These are phyloP conservation scores for Polygonum aviculare DNA, from an alignment of 148 eudicot species.

Conservation along the genomic window DNA sequence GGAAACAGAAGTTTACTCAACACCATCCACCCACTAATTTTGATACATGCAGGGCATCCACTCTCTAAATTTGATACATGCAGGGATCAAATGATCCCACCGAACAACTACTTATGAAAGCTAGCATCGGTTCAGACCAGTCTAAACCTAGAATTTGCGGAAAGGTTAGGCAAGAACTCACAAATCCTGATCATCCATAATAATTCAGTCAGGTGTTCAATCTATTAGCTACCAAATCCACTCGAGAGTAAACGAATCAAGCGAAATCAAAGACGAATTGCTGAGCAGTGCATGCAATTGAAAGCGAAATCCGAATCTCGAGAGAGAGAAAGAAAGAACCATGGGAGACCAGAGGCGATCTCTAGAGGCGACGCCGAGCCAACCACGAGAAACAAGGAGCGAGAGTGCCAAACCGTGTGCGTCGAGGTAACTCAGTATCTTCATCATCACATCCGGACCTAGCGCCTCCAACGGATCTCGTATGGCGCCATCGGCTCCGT, in stretches of 20 bases:
- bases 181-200: not conserved
- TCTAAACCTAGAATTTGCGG: not conserved
- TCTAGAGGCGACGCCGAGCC: slow-evolving; percentile 56
- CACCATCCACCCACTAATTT: not conserved
- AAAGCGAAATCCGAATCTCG: not conserved
- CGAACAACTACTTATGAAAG: not conserved
- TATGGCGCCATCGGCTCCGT: not conserved
- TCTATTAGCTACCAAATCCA: not conserved
- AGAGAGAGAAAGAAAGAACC: slow-evolving; percentile 25
- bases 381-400: slow-evolving; percentile 47
- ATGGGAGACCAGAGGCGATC: slow-evolving; percentile 52
- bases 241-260: not conserved
- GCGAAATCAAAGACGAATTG: not conserved
- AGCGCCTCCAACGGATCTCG: slow-evolving; percentile 41
- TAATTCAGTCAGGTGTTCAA: not conserved
- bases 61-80: not conserved
- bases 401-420: slow-evolving; percentile 55
- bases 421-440: slow-evolving; percentile 35
- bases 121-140: not conserved
- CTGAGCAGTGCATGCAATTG: not conserved
- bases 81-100: not conserved
- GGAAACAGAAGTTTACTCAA: not conserved
- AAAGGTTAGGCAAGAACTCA: not conserved
- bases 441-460: slow-evolving; percentile 46
- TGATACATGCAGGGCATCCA: not conserved